Percentiles rank a stretch among this genome's conserved stretches.
phyloP scores from a whole-genome alignment of 148 eudicot species.

The Fallopia convolvulus region DNA sequence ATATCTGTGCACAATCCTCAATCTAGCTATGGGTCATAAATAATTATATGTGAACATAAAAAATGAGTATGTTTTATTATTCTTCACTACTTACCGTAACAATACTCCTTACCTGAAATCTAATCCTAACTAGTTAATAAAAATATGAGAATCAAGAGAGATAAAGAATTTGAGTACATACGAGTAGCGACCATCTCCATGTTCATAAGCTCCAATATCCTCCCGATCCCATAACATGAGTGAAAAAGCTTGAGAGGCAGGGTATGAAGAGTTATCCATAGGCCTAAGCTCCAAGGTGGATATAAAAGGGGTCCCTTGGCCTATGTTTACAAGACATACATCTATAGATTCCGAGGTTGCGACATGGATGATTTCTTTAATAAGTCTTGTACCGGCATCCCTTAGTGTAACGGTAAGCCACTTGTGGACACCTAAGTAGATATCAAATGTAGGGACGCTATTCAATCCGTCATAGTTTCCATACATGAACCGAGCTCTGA shows the following conservation, averaged over 20 bases:
- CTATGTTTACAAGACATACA: background rate
- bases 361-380: background rate
- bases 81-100: too few relatives aligned
- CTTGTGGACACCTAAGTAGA: background rate
- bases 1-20: too few relatives aligned
- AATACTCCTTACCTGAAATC: background rate
- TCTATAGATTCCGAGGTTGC: background rate
- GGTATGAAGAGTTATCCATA: background rate
- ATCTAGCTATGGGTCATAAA: too few relatives aligned
- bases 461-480: background rate
- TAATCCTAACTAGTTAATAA: too few relatives aligned
- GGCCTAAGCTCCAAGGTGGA: background rate
- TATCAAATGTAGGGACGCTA: background rate
- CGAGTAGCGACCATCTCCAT: background rate
- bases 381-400: rapidly evolving
- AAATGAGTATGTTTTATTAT: too few relatives aligned
- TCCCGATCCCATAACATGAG: background rate
- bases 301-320: background rate
- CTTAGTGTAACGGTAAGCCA: background rate
- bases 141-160: background rate
- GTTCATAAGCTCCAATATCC: background rate
- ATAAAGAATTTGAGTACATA: too few relatives aligned
- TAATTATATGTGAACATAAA: too few relatives aligned
- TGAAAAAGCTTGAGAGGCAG: background rate
- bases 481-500: slow-evolving; percentile 3